Conservation (phyloP, 768 basidiomycete species). For the Mycena rebaudengoi region DNA sequence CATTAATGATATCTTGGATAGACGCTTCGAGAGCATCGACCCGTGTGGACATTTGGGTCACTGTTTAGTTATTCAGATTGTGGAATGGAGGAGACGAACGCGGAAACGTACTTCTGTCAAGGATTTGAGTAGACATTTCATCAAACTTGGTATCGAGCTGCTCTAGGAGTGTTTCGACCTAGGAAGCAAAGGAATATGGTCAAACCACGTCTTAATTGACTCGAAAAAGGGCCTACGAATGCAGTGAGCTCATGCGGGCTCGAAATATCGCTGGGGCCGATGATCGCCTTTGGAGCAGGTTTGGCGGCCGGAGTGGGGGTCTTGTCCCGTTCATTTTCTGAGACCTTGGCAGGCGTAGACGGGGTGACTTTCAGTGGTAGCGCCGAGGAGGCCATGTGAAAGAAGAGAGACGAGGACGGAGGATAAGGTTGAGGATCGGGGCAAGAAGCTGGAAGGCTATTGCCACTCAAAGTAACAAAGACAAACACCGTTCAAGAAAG, state of each 20-base stretch:
- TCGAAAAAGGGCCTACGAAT: conserved; percentile 61
- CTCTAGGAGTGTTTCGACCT: conserved; percentile 91
- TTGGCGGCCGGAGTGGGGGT: conserved; percentile 60
- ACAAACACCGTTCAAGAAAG: background rate
- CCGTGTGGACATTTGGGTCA: conserved; percentile 92
- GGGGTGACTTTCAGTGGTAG: conserved; percentile 73
- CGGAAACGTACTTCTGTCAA: conserved; percentile 77
- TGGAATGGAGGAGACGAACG: background rate
- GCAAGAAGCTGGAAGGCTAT: background rate
- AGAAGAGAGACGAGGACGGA: background rate
- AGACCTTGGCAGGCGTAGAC: conserved; percentile 59
- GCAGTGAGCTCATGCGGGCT: conserved; percentile 95
- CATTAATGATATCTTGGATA: conserved; percentile 92
- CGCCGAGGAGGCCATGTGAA: conserved; percentile 57
- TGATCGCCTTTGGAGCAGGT: conserved; percentile 47
- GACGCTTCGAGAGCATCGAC: conserved; percentile 90
- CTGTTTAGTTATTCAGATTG: conserved; percentile 49
- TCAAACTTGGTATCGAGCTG: conserved; percentile 93
- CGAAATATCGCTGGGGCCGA: conserved; percentile 73
- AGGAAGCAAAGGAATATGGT: conserved; percentile 4
- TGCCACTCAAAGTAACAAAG: too few relatives aligned
- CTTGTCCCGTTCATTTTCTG: conserved; percentile 56
- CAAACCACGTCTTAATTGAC: background rate
- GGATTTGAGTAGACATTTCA: conserved; percentile 90
- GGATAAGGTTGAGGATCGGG: conserved; percentile 5